Evolutionary conservation across 805 yeast species (phyloP), one percentile per base, ranked within the genome.

Genomic region (Danielia oregonensis): DNA sequence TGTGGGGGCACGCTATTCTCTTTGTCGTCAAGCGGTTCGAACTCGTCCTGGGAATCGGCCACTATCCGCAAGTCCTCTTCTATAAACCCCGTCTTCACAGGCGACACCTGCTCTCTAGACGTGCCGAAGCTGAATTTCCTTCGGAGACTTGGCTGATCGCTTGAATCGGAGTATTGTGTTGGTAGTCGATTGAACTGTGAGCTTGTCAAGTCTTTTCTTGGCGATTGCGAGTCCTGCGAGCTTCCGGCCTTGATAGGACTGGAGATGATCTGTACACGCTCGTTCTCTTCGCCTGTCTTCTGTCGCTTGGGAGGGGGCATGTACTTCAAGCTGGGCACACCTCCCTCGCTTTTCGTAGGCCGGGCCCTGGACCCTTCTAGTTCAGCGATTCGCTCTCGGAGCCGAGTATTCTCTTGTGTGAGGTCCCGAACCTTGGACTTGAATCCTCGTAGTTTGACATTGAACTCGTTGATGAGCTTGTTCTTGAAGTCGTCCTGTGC

Each of bases 21-120:
- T 32, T 16, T 17, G 29, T 17, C 22, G 5, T 10, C 37, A 13
- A 47, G 24, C 6, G 49, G 50, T 35, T 46, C 52, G 17, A 39
- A 29, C 33, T 48, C 52, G 19, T 48, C 51, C 34, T 48, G 51
- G 15, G 51, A 46, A 33, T 48, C 51, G 11, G 36, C 48, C 22
- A 48, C 37, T 12, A 41, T 28, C 17, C 36, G 18, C 12, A 24
- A 31, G n/a, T 24, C 23, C 11, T 18, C 34, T 16, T 24, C 27
- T 4, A 12, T 30, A 25, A 37, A 33, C 14, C 13, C n/a, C 9
- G 22, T 37, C 12, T 15, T 33, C 10, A 30, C 23, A 11, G 24
- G 26, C 11, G 24, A 25, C 15, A 12, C 11, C 6, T 10, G 7
- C 17, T 27, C 30, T 6, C 11, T 19, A n/a, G n/a, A n/a, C 13